Evolutionary conservation across 352 stramenopile species (phyloP).

Genomic region (Phytophthora vignae): DNA sequence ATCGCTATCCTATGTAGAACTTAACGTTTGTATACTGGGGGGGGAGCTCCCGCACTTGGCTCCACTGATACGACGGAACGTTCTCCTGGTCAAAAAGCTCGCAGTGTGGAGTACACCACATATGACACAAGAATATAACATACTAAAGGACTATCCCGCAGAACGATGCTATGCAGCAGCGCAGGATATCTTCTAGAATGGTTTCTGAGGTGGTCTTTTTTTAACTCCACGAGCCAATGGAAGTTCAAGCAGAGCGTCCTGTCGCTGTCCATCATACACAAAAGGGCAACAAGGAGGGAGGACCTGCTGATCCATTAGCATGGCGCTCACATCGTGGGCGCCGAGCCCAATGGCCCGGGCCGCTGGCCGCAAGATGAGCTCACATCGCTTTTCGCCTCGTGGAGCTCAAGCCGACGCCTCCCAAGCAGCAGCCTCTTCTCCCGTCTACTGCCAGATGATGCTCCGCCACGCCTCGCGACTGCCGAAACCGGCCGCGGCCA

Average conservation of each 20-base stretch:
- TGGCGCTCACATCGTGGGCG: neutral
- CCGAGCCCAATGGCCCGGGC: neutral
- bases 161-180: neutral
- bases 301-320: constrained; percentile 20
- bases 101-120: constrained; percentile 4
- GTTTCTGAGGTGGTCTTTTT: neutral
- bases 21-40: constrained; percentile 35
- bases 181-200: too few species aligned
- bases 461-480: constrained; percentile 36
- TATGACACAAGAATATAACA: neutral
- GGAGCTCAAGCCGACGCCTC: constrained; percentile 24
- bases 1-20: neutral
- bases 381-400: constrained; percentile 40
- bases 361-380: neutral
- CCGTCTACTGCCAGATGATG: constrained; percentile 12
- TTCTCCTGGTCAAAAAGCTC: constrained; percentile 6
- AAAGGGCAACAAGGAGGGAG: constrained; percentile 27
- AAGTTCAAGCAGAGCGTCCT: constrained; percentile 6
- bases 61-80: constrained; percentile 1
- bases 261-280: constrained; percentile 10
- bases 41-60: constrained; percentile 3
- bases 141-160: neutral
- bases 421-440: neutral
- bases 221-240: neutral
- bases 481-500: constrained; percentile 8